Conservation (phyloP, 306 rosid species). For the Gleditsia sinensis region DNA sequence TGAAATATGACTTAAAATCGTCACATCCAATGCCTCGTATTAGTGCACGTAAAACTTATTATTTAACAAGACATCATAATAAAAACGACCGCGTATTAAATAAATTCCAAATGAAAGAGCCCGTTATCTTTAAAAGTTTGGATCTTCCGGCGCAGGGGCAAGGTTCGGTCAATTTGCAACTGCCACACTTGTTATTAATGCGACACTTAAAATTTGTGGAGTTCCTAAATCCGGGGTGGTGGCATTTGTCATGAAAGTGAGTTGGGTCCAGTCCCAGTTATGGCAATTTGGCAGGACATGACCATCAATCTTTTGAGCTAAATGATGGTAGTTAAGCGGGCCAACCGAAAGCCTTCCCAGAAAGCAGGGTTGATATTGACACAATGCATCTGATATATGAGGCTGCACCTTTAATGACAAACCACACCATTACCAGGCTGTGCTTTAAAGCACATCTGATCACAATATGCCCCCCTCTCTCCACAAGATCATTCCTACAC, state of each 20-base stretch:
- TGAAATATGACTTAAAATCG: neutral
- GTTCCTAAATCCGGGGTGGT: neutral
- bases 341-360: constrained; percentile 17
- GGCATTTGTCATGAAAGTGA: constrained; percentile 25
- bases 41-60: too few species aligned
- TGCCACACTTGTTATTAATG: neutral
- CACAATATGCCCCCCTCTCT: constrained; percentile 2
- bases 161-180: too few species aligned
- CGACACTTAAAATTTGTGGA: neutral
- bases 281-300: constrained; percentile 33
- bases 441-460: constrained; percentile 34
- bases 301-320: constrained; percentile 14
- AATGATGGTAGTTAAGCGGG: constrained; percentile 34
- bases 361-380: constrained; percentile 27
- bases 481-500: neutral
- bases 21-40: too few species aligned
- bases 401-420: constrained; percentile 27
- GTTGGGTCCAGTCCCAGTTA: constrained; percentile 25
- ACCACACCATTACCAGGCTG: constrained; percentile 31
- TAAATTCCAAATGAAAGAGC: neutral
- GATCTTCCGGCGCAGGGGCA: too few species aligned
- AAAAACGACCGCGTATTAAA: neutral
- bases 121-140: neutral
- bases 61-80: too few species aligned
- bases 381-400: constrained; percentile 21